These are phyloP conservation scores for Phlebiopsis flavidoalba DNA, from an alignment of 768 basidiomycete genomes.

Conservation along the genomic window DNA sequence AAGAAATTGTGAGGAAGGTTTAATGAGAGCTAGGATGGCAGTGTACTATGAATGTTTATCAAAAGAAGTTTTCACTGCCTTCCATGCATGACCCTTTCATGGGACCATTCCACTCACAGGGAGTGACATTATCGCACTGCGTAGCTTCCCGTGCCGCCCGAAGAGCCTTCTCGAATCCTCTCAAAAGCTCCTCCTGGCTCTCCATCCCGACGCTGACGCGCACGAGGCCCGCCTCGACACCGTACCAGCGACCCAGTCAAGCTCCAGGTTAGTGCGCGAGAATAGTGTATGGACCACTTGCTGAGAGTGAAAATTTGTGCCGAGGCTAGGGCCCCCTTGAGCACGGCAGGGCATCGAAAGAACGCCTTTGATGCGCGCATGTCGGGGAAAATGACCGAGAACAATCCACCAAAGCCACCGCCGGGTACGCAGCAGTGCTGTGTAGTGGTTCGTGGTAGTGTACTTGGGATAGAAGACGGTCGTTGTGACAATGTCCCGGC, in stretches of 20 bases:
- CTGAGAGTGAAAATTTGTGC: conserved; percentile 94
- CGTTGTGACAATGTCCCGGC: conserved; percentile 58
- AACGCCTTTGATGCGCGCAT: conserved; percentile 66
- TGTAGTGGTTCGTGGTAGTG: conserved; percentile 65
- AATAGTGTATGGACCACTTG: conserved; percentile 92
- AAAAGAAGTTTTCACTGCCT: not conserved
- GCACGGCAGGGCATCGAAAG: conserved; percentile 77
- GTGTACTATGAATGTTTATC: not conserved
- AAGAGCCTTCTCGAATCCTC: conserved; percentile 60
- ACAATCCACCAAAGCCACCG: conserved; percentile 77
- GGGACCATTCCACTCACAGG: not conserved
- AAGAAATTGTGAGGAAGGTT: no score
- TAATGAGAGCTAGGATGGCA: not conserved
- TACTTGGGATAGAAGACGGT: conserved; percentile 91
- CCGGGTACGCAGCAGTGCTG: conserved; percentile 50
- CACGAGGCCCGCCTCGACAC: conserved; percentile 80
- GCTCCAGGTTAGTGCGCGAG: conserved; percentile 88
- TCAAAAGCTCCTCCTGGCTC: conserved; percentile 49
- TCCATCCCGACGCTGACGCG: conserved; percentile 93
- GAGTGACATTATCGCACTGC: not conserved
- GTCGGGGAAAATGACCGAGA: conserved; percentile 81
- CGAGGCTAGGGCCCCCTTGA: conserved; percentile 88
- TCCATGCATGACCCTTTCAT: not conserved
- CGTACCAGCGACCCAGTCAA: conserved; percentile 90
- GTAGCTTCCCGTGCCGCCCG: conserved; percentile 58